Conservation (phyloP, 176 grass and related monocot species). For the maize (Zea mays) region Zm-B73-REFERENCE-NAM-5.0 NC_050096.1:275449001-275449500, state of each 20-base stretch:
- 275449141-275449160: background rate
- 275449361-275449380: too few relatives aligned
- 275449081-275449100: background rate
- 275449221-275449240: background rate
- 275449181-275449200: background rate
- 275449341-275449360: too few relatives aligned
- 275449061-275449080: constrained; percentile 41
- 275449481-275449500: too few relatives aligned
- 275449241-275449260: background rate
- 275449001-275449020: constrained; percentile 55
- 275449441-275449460: too few relatives aligned
- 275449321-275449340: too few relatives aligned
- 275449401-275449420: too few relatives aligned
- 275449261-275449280: background rate
- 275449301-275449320: background rate
- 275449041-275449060: constrained; percentile 83
- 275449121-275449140: background rate
- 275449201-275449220: background rate
- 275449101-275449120: constrained; percentile 21
- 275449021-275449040: constrained; percentile 61
- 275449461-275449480: too few relatives aligned
- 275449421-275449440: too few relatives aligned
- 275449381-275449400: too few relatives aligned
- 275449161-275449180: background rate
- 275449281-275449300: background rate